Conservation (phyloP, 306 rosid species). For the Lathyrus tuberosus region DNA sequence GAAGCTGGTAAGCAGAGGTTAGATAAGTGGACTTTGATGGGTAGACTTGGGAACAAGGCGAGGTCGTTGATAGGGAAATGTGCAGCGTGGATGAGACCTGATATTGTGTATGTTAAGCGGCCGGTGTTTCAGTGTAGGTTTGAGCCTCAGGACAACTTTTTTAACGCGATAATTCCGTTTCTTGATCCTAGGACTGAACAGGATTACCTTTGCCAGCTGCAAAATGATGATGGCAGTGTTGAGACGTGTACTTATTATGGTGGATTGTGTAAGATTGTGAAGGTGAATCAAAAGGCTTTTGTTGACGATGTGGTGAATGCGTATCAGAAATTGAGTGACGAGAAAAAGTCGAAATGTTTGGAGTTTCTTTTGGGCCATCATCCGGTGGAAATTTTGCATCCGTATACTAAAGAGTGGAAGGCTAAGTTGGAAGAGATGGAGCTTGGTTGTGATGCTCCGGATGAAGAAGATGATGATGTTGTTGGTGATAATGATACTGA, state of each 20-base stretch:
- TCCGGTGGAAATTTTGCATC: slow-evolving; percentile 79
- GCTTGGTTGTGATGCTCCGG: slow-evolving; percentile 96
- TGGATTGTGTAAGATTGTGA: slow-evolving; percentile 85
- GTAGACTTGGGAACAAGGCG: slow-evolving; percentile 78
- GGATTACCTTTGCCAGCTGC: slow-evolving; percentile 62
- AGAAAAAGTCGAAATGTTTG: slow-evolving; percentile 80
- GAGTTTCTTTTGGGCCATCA: slow-evolving; percentile 76
- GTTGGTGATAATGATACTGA: slow-evolving; percentile 54
- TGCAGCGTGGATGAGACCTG: slow-evolving; percentile 96
- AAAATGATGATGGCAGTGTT: slow-evolving; percentile 68
- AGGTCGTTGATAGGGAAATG: slow-evolving; percentile 70
- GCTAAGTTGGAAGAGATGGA: slow-evolving; percentile 90
- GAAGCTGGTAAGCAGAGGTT: slow-evolving; percentile 84
- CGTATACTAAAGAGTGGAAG: slow-evolving; percentile 95
- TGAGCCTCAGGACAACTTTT: slow-evolving; percentile 85
- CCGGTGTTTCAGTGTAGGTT: slow-evolving; percentile 85
- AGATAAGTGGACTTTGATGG: slow-evolving; percentile 96
- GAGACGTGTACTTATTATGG: slow-evolving; percentile 80
- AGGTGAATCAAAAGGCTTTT: slow-evolving; percentile 77
- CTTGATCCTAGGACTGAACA: slow-evolving; percentile 77
- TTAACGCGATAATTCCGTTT: slow-evolving; percentile 59
- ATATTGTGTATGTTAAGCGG: slow-evolving; percentile 78
- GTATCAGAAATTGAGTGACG: slow-evolving; percentile 75
- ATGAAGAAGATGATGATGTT: slow-evolving; percentile 55
- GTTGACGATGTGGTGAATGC: slow-evolving; percentile 93